phyloP scores from a whole-genome alignment of 768 basidiomycete species.

The Naganishia kalamii region DNA sequence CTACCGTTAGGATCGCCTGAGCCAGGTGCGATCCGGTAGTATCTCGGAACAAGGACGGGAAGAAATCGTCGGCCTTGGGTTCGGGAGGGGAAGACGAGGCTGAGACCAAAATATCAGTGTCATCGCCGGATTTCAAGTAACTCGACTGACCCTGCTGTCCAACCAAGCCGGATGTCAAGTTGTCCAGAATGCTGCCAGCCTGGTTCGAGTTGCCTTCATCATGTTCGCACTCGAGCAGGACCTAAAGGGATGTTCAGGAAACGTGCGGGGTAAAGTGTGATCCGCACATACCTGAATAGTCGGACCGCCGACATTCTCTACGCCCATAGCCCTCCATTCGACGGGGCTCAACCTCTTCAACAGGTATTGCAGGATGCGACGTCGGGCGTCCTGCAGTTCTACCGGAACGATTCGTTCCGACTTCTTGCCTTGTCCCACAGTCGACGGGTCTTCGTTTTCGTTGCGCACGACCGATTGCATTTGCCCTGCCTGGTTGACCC shows the following conservation, averaged over 20 bases:
- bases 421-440: constrained; percentile 32
- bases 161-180: constrained; percentile 68
- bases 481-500: constrained; percentile 65
- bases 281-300: constrained; percentile 38
- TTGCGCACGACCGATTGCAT: constrained; percentile 62
- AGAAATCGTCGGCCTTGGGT: constrained; percentile 56
- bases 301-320: constrained; percentile 41
- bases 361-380: constrained; percentile 51
- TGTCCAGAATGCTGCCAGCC: constrained; percentile 71
- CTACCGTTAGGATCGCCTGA: constrained; percentile 66
- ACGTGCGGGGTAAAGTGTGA: too few species aligned
- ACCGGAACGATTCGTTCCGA: constrained; percentile 47
- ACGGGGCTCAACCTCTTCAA: constrained; percentile 30
- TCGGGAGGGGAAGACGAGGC: constrained; percentile 21
- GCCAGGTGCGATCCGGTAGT: constrained; percentile 82
- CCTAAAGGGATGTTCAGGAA: constrained; percentile 54
- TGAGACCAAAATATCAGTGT: neutral
- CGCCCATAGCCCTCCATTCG: constrained; percentile 44
- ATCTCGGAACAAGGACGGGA: constrained; percentile 74
- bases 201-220: constrained; percentile 57
- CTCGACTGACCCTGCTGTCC: constrained; percentile 56
- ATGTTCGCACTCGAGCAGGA: constrained; percentile 76
- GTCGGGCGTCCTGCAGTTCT: constrained; percentile 57
- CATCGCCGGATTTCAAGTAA: neutral
- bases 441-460: constrained; percentile 35